Evolutionary conservation across 805 yeast species (phyloP), one percentile per base, ranked within the genome.

Genomic region (Ogataea corticis): DNA sequence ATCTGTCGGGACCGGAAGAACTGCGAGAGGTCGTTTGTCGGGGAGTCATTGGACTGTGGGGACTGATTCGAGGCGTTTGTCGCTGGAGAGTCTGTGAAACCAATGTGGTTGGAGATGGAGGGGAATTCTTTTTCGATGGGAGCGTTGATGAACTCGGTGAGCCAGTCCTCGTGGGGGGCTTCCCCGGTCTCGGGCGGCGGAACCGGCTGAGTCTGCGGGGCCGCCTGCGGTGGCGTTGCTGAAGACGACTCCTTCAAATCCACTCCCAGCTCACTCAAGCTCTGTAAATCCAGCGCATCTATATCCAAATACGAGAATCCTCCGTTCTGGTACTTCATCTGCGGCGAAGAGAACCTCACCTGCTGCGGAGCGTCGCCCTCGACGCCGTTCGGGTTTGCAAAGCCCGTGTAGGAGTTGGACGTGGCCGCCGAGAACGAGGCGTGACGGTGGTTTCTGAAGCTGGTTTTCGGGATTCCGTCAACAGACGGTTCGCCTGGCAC

Each of bases 321-420:
- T 9, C 65, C 59, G 33, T 57, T 63, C 23, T 57, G 53, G 44
- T 57, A 63, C 18, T 42, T 51, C 29, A 63, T 16, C 62, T 88
- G 96, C 2, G 96, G 96, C 1, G 95, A 85, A 1, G 95, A 80
- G 59, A 86, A 87, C 2, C 83, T 87, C 19, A 85, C 90, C 56
- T 85, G 89, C 35, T 75, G 76, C 1, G 91, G 90, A 0, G 76
- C 77, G 31, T 74, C 77, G 3, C 60, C 50, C 21, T 49, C 55
- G 10, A 46, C 19, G n/a, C 46, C 46, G 23, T 49, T 44, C 17
- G 46, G 25, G 16, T 42, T 44, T 16, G 41, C 38, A 21, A 3
- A 38, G n/a, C 76, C 76, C 1, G 84, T 72, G 57, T 85, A 83
- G 0, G 87, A 77, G 6, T 73, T 63, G 1, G 83, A 77, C 12